Conservation (phyloP, 2,329 filamentous ascomycete genomes). For the Dactylonectria macrodidyma region DNA sequence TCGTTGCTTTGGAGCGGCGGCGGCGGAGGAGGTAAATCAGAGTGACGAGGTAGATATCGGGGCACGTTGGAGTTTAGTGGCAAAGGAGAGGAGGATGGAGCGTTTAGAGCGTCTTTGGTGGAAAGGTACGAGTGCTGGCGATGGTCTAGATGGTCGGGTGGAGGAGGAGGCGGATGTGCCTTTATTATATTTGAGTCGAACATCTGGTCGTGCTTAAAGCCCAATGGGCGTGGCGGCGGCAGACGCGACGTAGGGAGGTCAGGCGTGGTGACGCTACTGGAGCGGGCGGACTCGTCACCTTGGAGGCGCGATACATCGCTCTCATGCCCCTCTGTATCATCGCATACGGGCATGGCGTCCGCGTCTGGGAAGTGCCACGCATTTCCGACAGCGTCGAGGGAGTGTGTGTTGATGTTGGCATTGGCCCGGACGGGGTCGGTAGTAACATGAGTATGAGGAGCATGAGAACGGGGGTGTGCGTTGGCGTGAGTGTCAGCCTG, state of each 20-base stretch:
- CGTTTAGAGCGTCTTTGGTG: conserved; percentile 19
- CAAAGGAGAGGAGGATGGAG: conserved; percentile 15
- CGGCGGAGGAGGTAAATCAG: conserved; percentile 23
- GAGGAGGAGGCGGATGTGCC: conserved; percentile 30
- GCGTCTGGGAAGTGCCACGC: conserved; percentile 34
- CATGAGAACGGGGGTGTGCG: conserved; percentile 29
- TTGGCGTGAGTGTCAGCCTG: conserved; percentile 27
- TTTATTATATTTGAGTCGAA: conserved; percentile 31
- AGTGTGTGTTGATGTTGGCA: conserved; percentile 29
- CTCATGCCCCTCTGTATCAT: conserved; percentile 45
- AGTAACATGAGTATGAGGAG: conserved; percentile 24
- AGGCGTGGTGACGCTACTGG: conserved; percentile 49
- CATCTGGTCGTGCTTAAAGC: conserved; percentile 30
- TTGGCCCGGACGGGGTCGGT: conserved; percentile 18
- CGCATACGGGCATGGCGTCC: conserved; percentile 45
- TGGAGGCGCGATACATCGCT: conserved; percentile 47
- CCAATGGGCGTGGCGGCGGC: conserved; percentile 37
- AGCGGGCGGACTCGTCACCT: conserved; percentile 48
- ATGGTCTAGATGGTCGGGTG: conserved; percentile 16
- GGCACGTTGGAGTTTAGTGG: conserved; percentile 24
- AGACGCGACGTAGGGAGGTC: conserved; percentile 41
- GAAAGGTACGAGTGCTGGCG: conserved; percentile 21
- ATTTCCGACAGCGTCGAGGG: conserved; percentile 31
- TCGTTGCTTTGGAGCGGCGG: conserved; percentile 29
- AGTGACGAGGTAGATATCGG: conserved; percentile 17